Evolutionary conservation across 495 filamentous ascomycete genomes (phyloP).

Genomic region (Saxophila tyrrhenica): DNA sequence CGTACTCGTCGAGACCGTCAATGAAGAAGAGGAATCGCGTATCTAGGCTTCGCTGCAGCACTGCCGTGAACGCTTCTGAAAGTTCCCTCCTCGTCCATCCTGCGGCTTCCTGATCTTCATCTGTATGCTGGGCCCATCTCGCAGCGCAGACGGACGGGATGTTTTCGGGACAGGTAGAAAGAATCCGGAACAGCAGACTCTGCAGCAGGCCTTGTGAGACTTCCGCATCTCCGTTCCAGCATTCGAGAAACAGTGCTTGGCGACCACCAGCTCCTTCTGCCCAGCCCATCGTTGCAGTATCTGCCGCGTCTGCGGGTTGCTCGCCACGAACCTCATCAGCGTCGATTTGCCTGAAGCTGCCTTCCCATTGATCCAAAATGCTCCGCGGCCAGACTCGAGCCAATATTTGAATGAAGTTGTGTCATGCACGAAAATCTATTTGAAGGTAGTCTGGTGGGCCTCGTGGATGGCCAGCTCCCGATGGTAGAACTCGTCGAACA

Average conservation of each 20-base stretch:
- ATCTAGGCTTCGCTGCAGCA: too few relatives aligned
- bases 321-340: conserved; percentile 12
- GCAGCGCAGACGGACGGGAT: neutral
- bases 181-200: conserved; percentile 31
- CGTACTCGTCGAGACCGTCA: conserved; percentile 18
- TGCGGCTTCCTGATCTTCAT: neutral
- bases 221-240: conserved; percentile 1
- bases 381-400: neutral
- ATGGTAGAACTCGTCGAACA: too few relatives aligned
- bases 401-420: too few relatives aligned
- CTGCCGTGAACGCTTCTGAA: neutral
- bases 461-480: too few relatives aligned
- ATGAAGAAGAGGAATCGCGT: conserved; percentile 14
- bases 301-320: neutral
- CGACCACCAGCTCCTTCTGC: neutral
- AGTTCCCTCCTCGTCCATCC: neutral
- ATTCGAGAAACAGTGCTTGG: neutral
- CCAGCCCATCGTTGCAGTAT: conserved; percentile 4
- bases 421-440: too few relatives aligned
- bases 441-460: too few relatives aligned
- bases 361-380: conserved; percentile 16
- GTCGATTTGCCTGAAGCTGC: conserved; percentile 18
- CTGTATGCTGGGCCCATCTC: neutral
- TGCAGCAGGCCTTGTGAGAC: conserved; percentile 32
- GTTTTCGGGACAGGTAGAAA: conserved; percentile 16